Evolutionary conservation across 306 rosid genomes (phyloP), one percentile per base, ranked within the genome.

Genomic region (Nissolia schottii): DNA sequence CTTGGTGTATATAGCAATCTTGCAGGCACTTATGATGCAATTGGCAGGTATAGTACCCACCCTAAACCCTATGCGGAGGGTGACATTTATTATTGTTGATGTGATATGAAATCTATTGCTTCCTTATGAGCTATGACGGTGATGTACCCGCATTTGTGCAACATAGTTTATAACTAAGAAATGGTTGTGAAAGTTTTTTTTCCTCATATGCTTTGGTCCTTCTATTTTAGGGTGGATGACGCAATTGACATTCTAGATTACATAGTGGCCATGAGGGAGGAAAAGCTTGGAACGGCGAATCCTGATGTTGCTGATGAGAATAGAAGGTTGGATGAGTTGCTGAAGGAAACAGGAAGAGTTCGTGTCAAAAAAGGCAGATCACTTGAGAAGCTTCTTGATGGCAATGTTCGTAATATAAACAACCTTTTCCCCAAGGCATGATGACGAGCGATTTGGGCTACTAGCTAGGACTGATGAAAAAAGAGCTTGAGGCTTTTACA

Each of bases 201-300:
- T n/a, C 20, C 34, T 67, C 29, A 56, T 10, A 45, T 13, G 12
- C 24, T 19, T 69, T 80, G 55, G 61, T 23, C 2, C 2, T 69
- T 43, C 0, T 45, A 51, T 56, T 77, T 70, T 81, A 95, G 99
- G 90, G 70, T 85, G 89, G 90, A 87, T 76, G 99, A 95, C 5
- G 99, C 99, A 19, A 91, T 92, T 60, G 87, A 91, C 67, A 79
- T 88, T 55, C 79, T 95, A 85, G 99, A 95, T 53, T 66, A 78
- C 71, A 88, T 95, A 12, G 90, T 89, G 4, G 86, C 55, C 38
- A 84, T 75, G 84, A 88, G 99, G 59, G 97, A 91, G 69, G 95
- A 91, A 81, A 95, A 89, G 38, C 96, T 95, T 3, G 99, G 99
- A 57, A 95, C 99, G 13, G 97, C 96, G 48, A 87, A 89, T 83